Percentiles rank a stretch among this genome's conserved stretches.
These are phyloP conservation scores for Fusarium sp. DNA, from an alignment of 2,329 filamentous ascomycete genomes.

Conservation along the genomic window DNA sequence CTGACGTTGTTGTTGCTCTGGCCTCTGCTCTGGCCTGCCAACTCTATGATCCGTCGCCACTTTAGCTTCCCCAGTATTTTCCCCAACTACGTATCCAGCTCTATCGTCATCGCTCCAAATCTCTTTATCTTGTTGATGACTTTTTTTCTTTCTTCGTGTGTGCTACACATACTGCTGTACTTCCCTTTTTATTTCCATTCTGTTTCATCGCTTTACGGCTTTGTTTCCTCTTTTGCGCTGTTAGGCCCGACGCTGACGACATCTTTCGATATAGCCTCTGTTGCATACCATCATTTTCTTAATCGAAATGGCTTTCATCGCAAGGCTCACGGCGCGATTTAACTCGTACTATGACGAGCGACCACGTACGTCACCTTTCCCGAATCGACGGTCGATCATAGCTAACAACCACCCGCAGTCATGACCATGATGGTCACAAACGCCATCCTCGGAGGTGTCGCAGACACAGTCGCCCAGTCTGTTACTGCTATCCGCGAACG, in stretches of 20 bases:
- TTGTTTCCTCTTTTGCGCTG: not conserved
- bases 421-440: constrained; percentile 99
- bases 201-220: not conserved
- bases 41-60: constrained; percentile 39
- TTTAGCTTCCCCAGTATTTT: constrained; percentile 34
- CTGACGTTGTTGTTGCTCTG: not conserved
- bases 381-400: not conserved
- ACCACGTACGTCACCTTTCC: constrained; percentile 68
- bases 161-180: not conserved
- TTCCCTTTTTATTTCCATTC: not conserved
- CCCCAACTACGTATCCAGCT: constrained; percentile 21
- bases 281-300: constrained; percentile 87
- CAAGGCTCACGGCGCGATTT: constrained; percentile 85
- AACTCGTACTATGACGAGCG: constrained; percentile 93
- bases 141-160: not conserved
- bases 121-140: constrained; percentile 13
- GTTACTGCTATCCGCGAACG: constrained; percentile 84
- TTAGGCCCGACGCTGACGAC: constrained; percentile 33
- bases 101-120: constrained; percentile 20
- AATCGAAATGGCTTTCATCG: constrained; percentile 87
- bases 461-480: constrained; percentile 94
- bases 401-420: constrained; percentile 61
- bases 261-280: constrained; percentile 73
- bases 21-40: not conserved
- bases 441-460: constrained; percentile 92